phyloP scores from a whole-genome alignment of 2,329 filamentous ascomycete genomes.

The Akanthomyces lecanii region DNA sequence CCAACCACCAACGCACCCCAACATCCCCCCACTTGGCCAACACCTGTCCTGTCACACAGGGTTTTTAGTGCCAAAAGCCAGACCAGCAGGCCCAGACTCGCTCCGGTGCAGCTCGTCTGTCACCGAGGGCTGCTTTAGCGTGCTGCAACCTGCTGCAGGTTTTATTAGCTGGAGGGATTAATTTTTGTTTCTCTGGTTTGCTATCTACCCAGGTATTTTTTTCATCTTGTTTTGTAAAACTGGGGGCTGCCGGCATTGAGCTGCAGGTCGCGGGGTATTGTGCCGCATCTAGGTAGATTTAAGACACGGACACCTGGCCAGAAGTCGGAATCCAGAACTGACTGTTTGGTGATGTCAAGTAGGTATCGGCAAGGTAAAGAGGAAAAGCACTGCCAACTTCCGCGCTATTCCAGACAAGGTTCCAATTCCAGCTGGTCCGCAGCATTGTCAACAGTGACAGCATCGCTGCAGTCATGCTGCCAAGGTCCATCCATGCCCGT shows the following conservation, averaged over 20 bases:
- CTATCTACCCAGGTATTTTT: too few relatives aligned
- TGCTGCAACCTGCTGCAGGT: slow-evolving; percentile 6
- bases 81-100: not conserved
- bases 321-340: too few relatives aligned
- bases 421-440: too few relatives aligned
- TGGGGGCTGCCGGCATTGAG: not conserved
- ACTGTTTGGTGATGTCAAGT: too few relatives aligned
- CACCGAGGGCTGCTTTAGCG: not conserved
- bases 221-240: not conserved
- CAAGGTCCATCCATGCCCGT: too few relatives aligned
- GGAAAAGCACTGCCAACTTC: too few relatives aligned
- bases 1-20: not conserved
- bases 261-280: slow-evolving; percentile 1
- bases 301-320: too few relatives aligned
- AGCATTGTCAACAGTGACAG: not conserved
- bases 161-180: not conserved
- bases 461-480: not conserved
- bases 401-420: too few relatives aligned
- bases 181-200: not conserved
- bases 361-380: too few relatives aligned
- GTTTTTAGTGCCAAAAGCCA: not conserved
- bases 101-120: not conserved
- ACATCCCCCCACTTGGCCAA: slow-evolving; percentile 7
- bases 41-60: not conserved
- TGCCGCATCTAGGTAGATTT: not conserved